A percentile compares a stretch with the other conserved stretches of the same genome.
phyloP scores from a whole-genome alignment of 2,329 filamentous ascomycete genomes.

The Claviceps digitariae region DNA sequence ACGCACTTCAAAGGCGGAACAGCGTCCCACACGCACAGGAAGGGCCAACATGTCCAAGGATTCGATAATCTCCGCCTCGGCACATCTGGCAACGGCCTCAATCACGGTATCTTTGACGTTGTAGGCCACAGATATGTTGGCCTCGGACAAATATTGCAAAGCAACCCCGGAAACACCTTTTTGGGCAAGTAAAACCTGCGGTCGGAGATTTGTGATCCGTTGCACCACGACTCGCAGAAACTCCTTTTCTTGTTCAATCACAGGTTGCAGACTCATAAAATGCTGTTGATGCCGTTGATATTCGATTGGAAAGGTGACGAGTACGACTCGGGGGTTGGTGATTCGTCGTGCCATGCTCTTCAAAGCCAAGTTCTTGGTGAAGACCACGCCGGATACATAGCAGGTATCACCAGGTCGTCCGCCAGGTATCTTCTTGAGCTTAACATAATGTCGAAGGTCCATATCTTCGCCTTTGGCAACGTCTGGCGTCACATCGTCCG shows the following conservation, averaged over 20 bases:
- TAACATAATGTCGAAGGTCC: constrained; percentile 94
- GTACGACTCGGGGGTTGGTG: constrained; percentile 69
- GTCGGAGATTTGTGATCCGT: constrained; percentile 72
- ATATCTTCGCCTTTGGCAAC: constrained; percentile 86
- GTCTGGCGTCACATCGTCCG: constrained; percentile 88
- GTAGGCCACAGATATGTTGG: constrained; percentile 84
- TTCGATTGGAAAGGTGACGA: constrained; percentile 90
- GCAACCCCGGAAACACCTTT: constrained; percentile 87
- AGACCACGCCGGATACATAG: constrained; percentile 95
- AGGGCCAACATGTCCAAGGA: constrained; percentile 85
- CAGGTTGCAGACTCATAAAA: constrained; percentile 95
- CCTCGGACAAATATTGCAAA: constrained; percentile 73
- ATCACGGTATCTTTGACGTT: constrained; percentile 96
- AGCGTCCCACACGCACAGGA: constrained; percentile 59
- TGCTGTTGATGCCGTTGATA: constrained; percentile 79
- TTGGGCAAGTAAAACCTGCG: constrained; percentile 80
- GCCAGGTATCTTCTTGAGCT: constrained; percentile 90
- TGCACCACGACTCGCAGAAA: constrained; percentile 86
- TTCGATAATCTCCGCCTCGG: constrained; percentile 82
- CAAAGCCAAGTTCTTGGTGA: constrained; percentile 89
- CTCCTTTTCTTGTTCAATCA: constrained; percentile 92
- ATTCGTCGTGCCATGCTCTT: constrained; percentile 94
- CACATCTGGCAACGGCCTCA: constrained; percentile 84
- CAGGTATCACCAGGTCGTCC: constrained; percentile 80
- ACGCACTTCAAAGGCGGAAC: constrained; percentile 84